phyloP scores from a whole-genome alignment of 352 stramenopile genomes.

The Aphanomyces euteiches region DNA sequence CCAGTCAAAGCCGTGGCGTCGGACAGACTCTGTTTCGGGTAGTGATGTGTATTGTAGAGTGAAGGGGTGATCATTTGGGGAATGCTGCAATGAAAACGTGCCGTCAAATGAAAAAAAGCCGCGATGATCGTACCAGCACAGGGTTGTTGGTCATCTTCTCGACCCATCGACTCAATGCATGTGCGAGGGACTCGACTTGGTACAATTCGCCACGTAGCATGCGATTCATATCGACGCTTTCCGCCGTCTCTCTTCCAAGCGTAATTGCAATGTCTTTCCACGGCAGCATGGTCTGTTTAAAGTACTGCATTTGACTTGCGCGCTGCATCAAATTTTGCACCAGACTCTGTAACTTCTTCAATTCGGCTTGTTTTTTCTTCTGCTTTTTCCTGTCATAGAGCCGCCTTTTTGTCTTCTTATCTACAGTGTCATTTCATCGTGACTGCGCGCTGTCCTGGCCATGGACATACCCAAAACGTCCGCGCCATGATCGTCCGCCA shows the following conservation, averaged over 20 bases:
- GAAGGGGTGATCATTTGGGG: background rate
- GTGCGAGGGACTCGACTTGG: constrained; percentile 17
- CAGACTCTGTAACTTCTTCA: constrained; percentile 6
- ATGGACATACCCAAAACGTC: background rate
- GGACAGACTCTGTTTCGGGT: background rate
- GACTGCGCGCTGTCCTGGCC: background rate
- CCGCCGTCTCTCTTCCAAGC: background rate
- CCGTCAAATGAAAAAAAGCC: background rate
- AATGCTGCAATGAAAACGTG: background rate
- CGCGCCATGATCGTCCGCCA: background rate
- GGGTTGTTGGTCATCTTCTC: background rate
- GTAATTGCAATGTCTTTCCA: constrained; percentile 25
- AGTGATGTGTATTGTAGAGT: constrained; percentile 13
- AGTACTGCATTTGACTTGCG: constrained; percentile 8
- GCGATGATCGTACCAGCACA: background rate
- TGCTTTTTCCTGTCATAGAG: constrained; percentile 22
- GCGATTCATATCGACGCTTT: constrained; percentile 2
- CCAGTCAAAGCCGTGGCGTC: constrained; percentile 21
- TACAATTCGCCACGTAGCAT: constrained; percentile 1
- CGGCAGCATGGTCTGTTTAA: constrained; percentile 15
- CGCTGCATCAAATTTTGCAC: background rate
- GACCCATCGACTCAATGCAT: constrained; percentile 6
- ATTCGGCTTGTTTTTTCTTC: constrained; percentile 21
- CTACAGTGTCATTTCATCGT: background rate
- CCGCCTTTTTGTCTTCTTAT: constrained; percentile 22